Percentiles rank a stretch among this genome's conserved stretches.
These are phyloP conservation scores for Epichloe elymi DNA, from an alignment of 2,329 filamentous ascomycete genomes.

Conservation along the genomic window DNA sequence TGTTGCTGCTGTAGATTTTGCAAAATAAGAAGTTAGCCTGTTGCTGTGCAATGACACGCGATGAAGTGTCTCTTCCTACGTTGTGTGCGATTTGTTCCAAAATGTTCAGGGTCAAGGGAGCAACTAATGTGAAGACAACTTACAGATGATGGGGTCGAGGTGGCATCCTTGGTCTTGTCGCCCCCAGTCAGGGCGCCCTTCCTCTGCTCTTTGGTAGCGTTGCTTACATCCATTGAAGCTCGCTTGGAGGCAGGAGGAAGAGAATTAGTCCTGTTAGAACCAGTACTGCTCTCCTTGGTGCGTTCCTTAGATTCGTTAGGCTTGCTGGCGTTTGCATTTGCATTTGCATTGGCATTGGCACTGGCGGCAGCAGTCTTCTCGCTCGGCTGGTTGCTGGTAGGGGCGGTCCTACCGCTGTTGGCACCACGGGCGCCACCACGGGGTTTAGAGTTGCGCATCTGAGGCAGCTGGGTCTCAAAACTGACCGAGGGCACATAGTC, in stretches of 20 bases:
- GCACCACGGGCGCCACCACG: conserved; percentile 35
- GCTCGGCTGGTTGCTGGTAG: conserved; percentile 16
- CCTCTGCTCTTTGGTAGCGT: conserved; percentile 28
- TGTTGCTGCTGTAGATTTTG: not conserved
- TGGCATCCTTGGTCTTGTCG: conserved; percentile 30
- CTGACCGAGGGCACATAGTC: conserved; percentile 72
- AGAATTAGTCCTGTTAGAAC: conserved; percentile 22
- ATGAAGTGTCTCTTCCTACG: not conserved
- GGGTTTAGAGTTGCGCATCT: conserved; percentile 34
- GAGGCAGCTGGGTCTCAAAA: conserved; percentile 71
- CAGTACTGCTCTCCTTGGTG: conserved; percentile 21
- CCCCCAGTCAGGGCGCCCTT: conserved; percentile 24
- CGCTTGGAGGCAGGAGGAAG: conserved; percentile 30
- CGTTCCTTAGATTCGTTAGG: conserved; percentile 21
- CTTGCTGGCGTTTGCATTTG: conserved; percentile 18
- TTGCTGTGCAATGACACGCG: not conserved
- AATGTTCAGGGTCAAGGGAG: not conserved
- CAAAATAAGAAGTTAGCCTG: not conserved
- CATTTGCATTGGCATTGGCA: conserved; percentile 11
- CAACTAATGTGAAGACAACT: conserved; percentile 15
- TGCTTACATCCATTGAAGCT: conserved; percentile 26
- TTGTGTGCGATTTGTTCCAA: not conserved
- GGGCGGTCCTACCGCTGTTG: conserved; percentile 24
- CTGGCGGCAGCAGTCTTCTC: conserved; percentile 23
- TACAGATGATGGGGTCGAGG: conserved; percentile 23